These are phyloP conservation scores for Massariosphaeria phaeospora DNA, from an alignment of 495 filamentous ascomycete species.

Conservation along the genomic window DNA sequence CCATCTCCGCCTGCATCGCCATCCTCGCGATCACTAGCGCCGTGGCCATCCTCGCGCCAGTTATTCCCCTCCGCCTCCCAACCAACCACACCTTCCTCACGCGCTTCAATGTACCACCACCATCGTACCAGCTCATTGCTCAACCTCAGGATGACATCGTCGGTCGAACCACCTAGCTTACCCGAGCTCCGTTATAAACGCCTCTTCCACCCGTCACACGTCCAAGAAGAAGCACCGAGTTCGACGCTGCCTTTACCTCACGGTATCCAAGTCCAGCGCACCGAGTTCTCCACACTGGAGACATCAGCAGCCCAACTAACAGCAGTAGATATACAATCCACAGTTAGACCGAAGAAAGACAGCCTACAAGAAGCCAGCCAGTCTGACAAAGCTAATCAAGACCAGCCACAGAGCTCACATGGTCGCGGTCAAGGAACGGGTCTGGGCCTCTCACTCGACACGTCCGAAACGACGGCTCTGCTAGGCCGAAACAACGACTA, in stretches of 20 bases:
- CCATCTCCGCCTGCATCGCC: conserved; percentile 24
- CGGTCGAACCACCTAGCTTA: conserved; percentile 13
- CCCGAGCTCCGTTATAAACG: conserved; percentile 35
- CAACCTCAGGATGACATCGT: conserved; percentile 22
- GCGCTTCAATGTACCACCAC: background rate
- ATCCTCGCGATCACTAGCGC: conserved; percentile 12
- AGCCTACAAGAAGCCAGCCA: conserved; percentile 16
- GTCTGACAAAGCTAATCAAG: conserved; percentile 5
- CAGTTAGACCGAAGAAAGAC: background rate
- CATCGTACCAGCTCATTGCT: conserved; percentile 1
- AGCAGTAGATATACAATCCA: too few relatives aligned
- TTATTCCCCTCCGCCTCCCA: conserved; percentile 31
- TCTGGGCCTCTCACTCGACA: conserved; percentile 24
- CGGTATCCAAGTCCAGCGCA: conserved; percentile 7
- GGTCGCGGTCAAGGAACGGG: conserved; percentile 4
- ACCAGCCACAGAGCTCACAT: conserved; percentile 7
- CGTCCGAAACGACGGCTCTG: conserved; percentile 34
- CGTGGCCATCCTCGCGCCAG: conserved; percentile 33
- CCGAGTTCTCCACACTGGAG: background rate
- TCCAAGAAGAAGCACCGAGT: background rate
- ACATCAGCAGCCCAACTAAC: too few relatives aligned
- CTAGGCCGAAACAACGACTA: conserved; percentile 26
- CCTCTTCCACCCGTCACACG: conserved; percentile 31
- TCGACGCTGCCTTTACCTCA: background rate
- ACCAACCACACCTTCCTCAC: conserved; percentile 23